A percentile compares a stretch with the other conserved stretches of the same genome.
Conservation (phyloP, 306 rosid genomes). For the Pyrus pyrifolia region DNA sequence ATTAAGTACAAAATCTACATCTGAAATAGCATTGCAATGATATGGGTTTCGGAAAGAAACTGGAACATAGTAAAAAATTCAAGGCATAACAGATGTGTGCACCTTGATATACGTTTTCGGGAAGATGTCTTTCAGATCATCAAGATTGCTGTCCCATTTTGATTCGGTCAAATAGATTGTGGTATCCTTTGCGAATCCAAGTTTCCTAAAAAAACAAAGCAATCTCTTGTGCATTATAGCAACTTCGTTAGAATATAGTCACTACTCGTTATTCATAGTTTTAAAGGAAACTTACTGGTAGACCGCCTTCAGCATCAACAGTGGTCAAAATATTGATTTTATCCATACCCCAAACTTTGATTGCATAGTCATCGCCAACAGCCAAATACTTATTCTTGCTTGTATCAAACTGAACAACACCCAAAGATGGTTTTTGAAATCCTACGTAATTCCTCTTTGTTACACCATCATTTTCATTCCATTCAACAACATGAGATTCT, state of each 20-base stretch:
- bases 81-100: constrained; percentile 4
- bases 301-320: constrained; percentile 77
- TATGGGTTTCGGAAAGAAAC: neutral
- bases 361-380: constrained; percentile 76
- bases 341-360: constrained; percentile 62
- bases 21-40: neutral
- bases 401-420: constrained; percentile 70
- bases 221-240: no score
- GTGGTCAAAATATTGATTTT: constrained; percentile 42
- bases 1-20: neutral
- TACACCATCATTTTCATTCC: constrained; percentile 82
- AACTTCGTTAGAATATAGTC: no score
- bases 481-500: constrained; percentile 72
- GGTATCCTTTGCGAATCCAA: no score
- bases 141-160: no score
- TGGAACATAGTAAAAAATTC: neutral
- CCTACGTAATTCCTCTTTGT: constrained; percentile 74
- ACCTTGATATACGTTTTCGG: no score
- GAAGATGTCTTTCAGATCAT: no score
- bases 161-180: no score
- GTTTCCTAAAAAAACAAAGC: no score
- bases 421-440: constrained; percentile 58
- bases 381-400: constrained; percentile 70
- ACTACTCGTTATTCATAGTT: no score
- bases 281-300: constrained; percentile 53